Evolutionary conservation across 768 basidiomycete species (phyloP), one percentile per base, ranked within the genome.

Genomic region (Pleurotus ostreatus): DNA sequence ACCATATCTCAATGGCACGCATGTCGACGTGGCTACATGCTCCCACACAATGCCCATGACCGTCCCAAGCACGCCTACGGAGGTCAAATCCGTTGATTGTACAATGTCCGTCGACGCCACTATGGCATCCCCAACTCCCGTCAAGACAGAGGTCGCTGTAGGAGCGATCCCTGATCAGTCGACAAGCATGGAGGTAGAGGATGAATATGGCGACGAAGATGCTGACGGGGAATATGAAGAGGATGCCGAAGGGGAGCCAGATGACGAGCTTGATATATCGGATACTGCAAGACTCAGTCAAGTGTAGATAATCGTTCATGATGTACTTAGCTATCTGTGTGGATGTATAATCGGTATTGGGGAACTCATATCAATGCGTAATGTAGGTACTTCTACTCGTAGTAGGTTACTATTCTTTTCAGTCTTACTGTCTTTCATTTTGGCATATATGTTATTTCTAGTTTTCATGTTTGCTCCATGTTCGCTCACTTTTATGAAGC

Each of bases 171-270:
- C 20, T 22, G 41, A n/a, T 44, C 41, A 68, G 26, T 70, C 63
- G 41, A 56, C 53, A 38, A 64, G 62, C 56, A 69, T 60, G 46
- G 63, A 62, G 43, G 60, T 57, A 13, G 71, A 78, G 59, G 62
- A 68, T 61, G 68, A 68, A 26, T 61, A 60, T 44, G 66, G 71
- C 4, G 79, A 82, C 55, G 73, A 72, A 40, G 80, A 78, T 52
- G 72, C 63, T 34, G 70, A 69, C 34, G 70, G 66, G 11, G 74
- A 67, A 55, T 79, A 66, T 62, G 74, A 76, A 51, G 76, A 79
- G 60, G 75, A 73, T 46, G 73, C 71, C 16, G 74, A 78, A 45
- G 74, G 74, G 49, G 74, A 74, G 46, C 55, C 67, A 67, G 71
- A 75, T 54, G 71, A 70, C 41, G 71, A 71, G 56, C 55, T 52